Base-by-base conservation (phyloP, 2,329 filamentous ascomycete species). In the Beauveria sp. region DNA sequence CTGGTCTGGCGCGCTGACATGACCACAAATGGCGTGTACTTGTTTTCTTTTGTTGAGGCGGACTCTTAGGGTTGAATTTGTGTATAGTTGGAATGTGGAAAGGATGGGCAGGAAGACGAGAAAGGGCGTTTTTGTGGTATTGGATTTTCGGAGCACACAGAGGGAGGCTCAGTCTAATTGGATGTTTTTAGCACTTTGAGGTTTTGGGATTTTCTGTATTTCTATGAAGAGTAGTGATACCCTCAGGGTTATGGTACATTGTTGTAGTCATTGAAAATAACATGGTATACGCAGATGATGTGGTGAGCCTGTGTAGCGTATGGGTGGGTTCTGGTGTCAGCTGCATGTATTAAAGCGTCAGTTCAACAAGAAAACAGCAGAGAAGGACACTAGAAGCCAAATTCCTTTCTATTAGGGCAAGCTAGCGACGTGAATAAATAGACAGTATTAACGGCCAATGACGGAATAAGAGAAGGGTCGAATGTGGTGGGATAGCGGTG, bases 181-280 rank as follows among this genome's bases (percentile, higher is more conserved):
- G 45, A 26, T 43, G 45, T 10, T 12, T 59, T 45, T 31, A 8
- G n/a, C 34, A 7, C 20, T 53, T 54, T 49, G 10, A 8, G 18
- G 38, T 16, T 8, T 48, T 9, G 38, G 26, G 12, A 26, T 61
- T 8, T 48, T 28, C 42, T 57, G 53, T 58, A 62, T 58, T 53
- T 51, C 53, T 62, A 62, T 46, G 8, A 48, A 42, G 42, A 52
- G 53, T 48, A 62, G 54, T 38, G 54, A 62, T 62, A 62, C 54
- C 53, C 60, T 31, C 28, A 20, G 52, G 48, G 53, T 49, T 49
- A 48, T 42, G 43, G 40, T 51, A 18, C 22, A 45, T 46, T 42
- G 31, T 38, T 56, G 24, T 24, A 46, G 46, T 26, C 18, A 28
- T 43, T 22, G 48, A 59, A 26, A 59, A 26, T 59, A 45, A 38